Evolutionary conservation across 2,329 filamentous ascomycete species (phyloP), one percentile per base, ranked within the genome.

Genomic region (Tolypocladium endophyticum): DNA sequence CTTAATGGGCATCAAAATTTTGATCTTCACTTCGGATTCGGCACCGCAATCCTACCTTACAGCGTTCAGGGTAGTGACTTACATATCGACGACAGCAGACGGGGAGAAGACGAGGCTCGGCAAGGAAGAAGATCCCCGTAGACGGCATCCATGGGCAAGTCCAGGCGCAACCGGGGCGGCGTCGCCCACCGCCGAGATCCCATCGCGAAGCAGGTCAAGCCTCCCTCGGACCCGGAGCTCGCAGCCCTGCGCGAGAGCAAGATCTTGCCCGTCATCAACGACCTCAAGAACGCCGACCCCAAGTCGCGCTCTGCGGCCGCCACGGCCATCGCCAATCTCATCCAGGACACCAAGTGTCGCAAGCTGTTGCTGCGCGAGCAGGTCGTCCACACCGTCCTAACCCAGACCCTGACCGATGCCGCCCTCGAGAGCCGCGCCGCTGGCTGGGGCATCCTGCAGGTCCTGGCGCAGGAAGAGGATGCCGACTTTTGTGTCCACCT

Each of bases 311-410:
- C 82, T 7, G 69, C 80, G 2, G 86, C 86, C 14, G 84, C 86
- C 9, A 73, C 74, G 20, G 84, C 84, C 30, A 79, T 88, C 57
- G 78, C 80, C 60, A 86, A 83, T 71, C 80, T 87, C 57, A 81
- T 88, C 57, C 79, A 85, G 59, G 84, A 88, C 65, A 67, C 77
- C 35, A 81, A 77, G 64, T 87, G 83, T 67, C 79, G 86, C 63
- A 88, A 87, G 71, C 70, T 89, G 59, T 77, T 89, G 28, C 74
- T 88, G 61, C 77, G 85, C 28, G 86, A 89, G 71, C 83, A 87
- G 70, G 77, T 89, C 64, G 84, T 88, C 52, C 80, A 80, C 65
- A 81, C 82, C 58, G 70, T 89, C 52, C 77, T 88, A 61, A 84
- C 79, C 38, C 82, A 87, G 74, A 87, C 84, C 36, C 72, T 88